Evolutionary conservation across 495 filamentous ascomycete genomes (phyloP).

Genomic region (Aspergillus sclerotiicarbonarius): DNA sequence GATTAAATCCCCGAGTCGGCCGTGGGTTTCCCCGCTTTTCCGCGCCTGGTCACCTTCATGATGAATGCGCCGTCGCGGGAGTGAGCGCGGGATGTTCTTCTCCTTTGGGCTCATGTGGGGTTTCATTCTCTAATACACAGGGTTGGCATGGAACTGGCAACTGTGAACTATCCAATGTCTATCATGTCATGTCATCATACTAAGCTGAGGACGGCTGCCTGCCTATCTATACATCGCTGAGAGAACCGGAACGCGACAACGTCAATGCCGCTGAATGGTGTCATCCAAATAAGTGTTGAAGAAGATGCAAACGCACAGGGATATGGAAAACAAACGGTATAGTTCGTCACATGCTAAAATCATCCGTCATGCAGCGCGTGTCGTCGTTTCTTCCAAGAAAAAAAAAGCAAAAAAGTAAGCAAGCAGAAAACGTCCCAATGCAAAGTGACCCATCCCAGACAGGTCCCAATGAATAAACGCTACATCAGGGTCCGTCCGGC

Average conservation of each 20-base stretch:
- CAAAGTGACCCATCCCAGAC: too few relatives aligned
- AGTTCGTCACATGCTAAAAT: slow-evolving; percentile 3
- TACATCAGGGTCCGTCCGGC: background rate
- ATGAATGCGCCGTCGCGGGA: too few relatives aligned
- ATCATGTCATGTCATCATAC: too few relatives aligned
- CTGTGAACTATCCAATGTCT: too few relatives aligned
- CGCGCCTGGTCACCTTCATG: background rate
- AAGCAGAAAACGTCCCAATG: background rate
- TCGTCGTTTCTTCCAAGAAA: background rate
- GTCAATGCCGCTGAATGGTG: background rate
- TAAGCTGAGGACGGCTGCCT: background rate
- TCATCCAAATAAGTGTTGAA: background rate
- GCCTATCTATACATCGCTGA: background rate
- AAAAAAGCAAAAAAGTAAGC: background rate
- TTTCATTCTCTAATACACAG: background rate
- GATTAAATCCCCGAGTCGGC: background rate
- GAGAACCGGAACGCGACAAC: background rate
- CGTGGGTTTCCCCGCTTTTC: background rate
- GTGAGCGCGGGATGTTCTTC: too few relatives aligned
- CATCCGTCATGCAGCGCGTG: slow-evolving; percentile 3
- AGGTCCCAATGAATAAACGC: too few relatives aligned
- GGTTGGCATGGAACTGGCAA: too few relatives aligned
- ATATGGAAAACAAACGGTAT: slow-evolving; percentile 1
- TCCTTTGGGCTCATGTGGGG: too few relatives aligned
- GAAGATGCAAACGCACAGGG: background rate